Evolutionary conservation across 805 yeast genomes (phyloP), one percentile per base, ranked within the genome.

Genomic region (Ogataea pignaliae): DNA sequence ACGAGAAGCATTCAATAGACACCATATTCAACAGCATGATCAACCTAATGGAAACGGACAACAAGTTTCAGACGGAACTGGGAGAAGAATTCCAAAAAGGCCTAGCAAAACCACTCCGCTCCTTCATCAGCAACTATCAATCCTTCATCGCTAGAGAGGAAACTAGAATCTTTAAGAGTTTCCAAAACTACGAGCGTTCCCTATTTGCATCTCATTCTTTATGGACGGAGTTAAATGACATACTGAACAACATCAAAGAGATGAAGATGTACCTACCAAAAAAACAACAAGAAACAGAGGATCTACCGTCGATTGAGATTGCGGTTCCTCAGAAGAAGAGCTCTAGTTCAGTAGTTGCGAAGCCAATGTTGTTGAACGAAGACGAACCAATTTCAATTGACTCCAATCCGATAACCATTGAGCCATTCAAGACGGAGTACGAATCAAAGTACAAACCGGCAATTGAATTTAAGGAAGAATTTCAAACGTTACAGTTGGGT

Each of bases 91-190:
- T 47, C 31, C 35, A 50, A n/a, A 15, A 11, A 1, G 5, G 13
- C 4, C 30, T 50, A 11, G 17, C 47, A 3, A 36, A 41, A 21
- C 52, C 54, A 2, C 26, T 50, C 21, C 26, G 17, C 14, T 10
- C n/a, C 0, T 50, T 50, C 17, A 43, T 43, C 26, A 9, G 3
- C 2, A 29, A 33, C 21, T 50, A 50, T 42, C 47, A 42, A 29
- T 29, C 41, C 6, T 50, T 50, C 13, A 39, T 45, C 2, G 39
- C 37, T 9, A 34, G 42, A 31, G 38, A 36, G 3, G 40, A 47
- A 18, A 18, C 16, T 3, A 34, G 9, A 4, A 32, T 45, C n/a
- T 10, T 26, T 10, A 31, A 41, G 17, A 30, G 36, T 28, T 40
- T 41, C 8, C 41, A 40, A 21, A 35, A 17, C 29, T 45, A 50